Base-by-base conservation (phyloP, 176 grass and related monocot species). In the Avena insularis region DNA sequence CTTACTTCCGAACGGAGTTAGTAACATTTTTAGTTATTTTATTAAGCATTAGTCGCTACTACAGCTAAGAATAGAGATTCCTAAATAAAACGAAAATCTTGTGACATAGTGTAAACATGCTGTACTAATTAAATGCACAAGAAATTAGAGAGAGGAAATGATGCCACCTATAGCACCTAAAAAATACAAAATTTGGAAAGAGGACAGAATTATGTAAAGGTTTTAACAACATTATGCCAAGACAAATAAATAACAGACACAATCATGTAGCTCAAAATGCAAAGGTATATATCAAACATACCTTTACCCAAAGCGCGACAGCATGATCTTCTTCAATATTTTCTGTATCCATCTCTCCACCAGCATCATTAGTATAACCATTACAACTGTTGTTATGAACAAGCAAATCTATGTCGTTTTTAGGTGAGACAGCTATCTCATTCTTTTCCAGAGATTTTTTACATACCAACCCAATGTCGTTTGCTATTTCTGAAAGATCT, bases 301-400 rank as follows among this genome's bases (percentile, higher is more conserved):
- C 97, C 97, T 99, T 99, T 83, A 99, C 92, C 97, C 94, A 99
- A 83, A 99, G 85, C 71, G 94, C 94, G 56, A 92, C 50, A 73
- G 92, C 72, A 84, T 87, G 75, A 96, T 98, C 88, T 64, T 89
- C 90, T 82, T 80, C 67, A 87, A 53, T 25, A 83, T 85, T 83
- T 49, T 16, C 60, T 31, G 55, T 51, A 77, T n/a, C 31, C 40
- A 82, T 47, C 65, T 93, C 84, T 58, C 56, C 43, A 23, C 23
- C 77, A 84, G 71, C 59, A 89, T 86, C 76, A 66, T 71, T 79
- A 76, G 82, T 87, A 73, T 89, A 65, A 46, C 87, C 88, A 82
- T 88, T 89, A 72, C 81, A 85, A 38, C 29, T 84, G 55, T 70
- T 85, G 27, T 88, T 87, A 79, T 84, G 84, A 35, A 85, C 31